Evolutionary conservation across 2,329 filamentous ascomycete species (phyloP).

Genomic region (Colletotrichum echinochloae): DNA sequence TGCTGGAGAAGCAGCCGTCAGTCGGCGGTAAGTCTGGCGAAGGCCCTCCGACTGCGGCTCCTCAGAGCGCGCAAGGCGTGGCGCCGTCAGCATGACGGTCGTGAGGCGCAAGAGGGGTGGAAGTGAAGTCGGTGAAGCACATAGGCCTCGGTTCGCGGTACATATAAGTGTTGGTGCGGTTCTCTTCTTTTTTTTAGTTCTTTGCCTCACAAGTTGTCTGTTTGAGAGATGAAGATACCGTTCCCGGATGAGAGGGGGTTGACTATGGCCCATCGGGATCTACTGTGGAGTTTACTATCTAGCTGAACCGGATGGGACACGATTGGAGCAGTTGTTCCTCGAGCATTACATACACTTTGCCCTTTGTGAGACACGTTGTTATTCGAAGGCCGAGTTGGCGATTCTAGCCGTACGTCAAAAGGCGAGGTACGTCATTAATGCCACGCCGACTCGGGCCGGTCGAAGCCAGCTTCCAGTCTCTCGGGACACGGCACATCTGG

Average conservation of each 20-base stretch:
- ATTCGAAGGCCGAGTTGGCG: too few species aligned
- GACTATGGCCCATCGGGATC: constrained; percentile 1
- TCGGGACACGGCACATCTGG: background rate
- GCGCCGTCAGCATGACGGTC: constrained; percentile 32
- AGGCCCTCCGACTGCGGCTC: constrained; percentile 14
- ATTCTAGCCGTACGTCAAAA: background rate
- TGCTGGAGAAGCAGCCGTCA: constrained; percentile 62
- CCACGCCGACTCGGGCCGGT: background rate
- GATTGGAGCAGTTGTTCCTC: background rate
- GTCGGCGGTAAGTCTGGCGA: constrained; percentile 13
- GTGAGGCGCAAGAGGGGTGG: background rate
- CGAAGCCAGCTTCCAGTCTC: background rate
- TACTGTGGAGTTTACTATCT: constrained; percentile 6
- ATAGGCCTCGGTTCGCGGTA: constrained; percentile 3
- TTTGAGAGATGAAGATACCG: constrained; percentile 20
- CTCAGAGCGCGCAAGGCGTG: constrained; percentile 33
- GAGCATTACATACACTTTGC: too few species aligned
- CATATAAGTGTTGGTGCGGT: constrained; percentile 16
- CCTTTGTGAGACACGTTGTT: background rate
- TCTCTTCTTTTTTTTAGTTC: background rate
- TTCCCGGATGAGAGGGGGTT: constrained; percentile 3
- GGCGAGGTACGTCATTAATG: background rate
- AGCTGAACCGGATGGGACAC: background rate
- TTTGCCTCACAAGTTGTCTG: constrained; percentile 7
- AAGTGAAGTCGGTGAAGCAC: background rate